Percentiles rank a stretch among this genome's conserved stretches.
Evolutionary conservation across 2,329 filamentous ascomycete species (phyloP).

Genomic region (Hansfordia pulvinata): DNA sequence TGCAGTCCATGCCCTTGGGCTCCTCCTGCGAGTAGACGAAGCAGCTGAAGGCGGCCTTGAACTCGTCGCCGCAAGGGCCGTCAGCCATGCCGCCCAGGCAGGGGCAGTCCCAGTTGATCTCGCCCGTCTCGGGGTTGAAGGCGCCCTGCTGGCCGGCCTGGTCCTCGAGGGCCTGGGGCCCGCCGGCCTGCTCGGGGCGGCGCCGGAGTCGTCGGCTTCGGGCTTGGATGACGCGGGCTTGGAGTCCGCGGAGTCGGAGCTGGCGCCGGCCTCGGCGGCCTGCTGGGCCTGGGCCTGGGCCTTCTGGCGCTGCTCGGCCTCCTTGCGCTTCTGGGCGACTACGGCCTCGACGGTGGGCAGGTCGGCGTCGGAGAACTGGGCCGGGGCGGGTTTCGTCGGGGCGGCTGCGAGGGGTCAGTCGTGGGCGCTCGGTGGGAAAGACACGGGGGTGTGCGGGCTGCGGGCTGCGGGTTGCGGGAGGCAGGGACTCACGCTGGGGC

Average conservation of each 20-base stretch:
- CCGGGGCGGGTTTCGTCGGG: slow-evolving; percentile 25
- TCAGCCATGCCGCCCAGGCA: slow-evolving; percentile 95
- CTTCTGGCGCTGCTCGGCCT: slow-evolving; percentile 22
- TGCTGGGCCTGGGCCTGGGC: too few relatives aligned
- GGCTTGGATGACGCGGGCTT: slow-evolving; percentile 8
- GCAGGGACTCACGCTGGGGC: slow-evolving; percentile 58
- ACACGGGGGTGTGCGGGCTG: slow-evolving; percentile 3
- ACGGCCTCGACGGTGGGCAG: slow-evolving; percentile 54
- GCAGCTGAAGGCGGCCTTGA: slow-evolving; percentile 92
- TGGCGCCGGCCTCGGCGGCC: slow-evolving; percentile 15
- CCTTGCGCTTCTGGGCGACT: slow-evolving; percentile 46
- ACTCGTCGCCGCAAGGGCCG: slow-evolving; percentile 90
- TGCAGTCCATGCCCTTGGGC: slow-evolving; percentile 95
- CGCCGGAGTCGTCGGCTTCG: slow-evolving; percentile 8
- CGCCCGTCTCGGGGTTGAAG: slow-evolving; percentile 95
- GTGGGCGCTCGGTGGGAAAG: slow-evolving; percentile 1
- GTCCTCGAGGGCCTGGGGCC: slow-evolving; percentile 50
- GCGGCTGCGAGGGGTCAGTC: slow-evolving; percentile 4
- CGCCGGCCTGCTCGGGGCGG: slow-evolving; percentile 11
- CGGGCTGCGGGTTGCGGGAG: too few relatives aligned
- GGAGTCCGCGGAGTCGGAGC: slow-evolving; percentile 10
- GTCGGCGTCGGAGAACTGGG: slow-evolving; percentile 41
- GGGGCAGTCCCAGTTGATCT: slow-evolving; percentile 99
- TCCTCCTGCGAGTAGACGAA: slow-evolving; percentile 94
- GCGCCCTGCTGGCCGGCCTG: slow-evolving; percentile 81